Evolutionary conservation across 2,329 filamentous ascomycete genomes (phyloP), one percentile per base, ranked within the genome.

Genomic region (Aspergillus vadensis): DNA sequence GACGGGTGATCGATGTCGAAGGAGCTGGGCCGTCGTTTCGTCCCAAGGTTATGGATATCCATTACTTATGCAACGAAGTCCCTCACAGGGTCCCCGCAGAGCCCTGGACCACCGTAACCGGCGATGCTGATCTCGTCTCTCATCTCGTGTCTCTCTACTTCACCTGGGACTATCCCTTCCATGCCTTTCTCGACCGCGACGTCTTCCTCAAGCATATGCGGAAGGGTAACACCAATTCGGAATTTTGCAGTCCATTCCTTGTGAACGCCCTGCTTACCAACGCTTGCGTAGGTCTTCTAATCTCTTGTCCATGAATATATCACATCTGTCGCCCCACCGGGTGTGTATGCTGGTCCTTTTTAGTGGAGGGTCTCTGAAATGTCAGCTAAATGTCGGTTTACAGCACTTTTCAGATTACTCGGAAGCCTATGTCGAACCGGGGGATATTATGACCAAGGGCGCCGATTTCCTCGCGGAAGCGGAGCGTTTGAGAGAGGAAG

Each of bases 131-230:
- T 55, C 82, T 96, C 44, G 86, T 96, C 63, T 85, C 87, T 8
- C 92, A 96, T 76, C 83, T 97, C 23, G 85, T 97, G 67, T 92
- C 92, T 71, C 89, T 96, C 87, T 97, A 97, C 77, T 96, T 96
- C 77, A 91, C 87, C 68, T 97, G 92, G 88, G 92, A 96, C 75
- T 97, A 96, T 74, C 88, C 91, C 25, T 96, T 92, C 76, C 96
- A 90, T 73, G 86, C 82, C 15, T 81, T 95, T 48, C 93, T 97
- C 71, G 91, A 90, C 70, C 83, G 87, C 38, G 91, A 96, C 71
- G 95, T 95, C 67, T 76, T 88, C 54, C 82, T 84, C 23, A 91
- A 91, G 4, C 68, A 76, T 66, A 78, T 78, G 76, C 58, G 56
- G 0, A 39, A 38, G 17, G 69, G 69, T 1, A 63, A 74, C 25